Evolutionary conservation across 2,329 filamentous ascomycete genomes (phyloP), one percentile per base, ranked within the genome.

Genomic region (Colletotrichum horii): DNA sequence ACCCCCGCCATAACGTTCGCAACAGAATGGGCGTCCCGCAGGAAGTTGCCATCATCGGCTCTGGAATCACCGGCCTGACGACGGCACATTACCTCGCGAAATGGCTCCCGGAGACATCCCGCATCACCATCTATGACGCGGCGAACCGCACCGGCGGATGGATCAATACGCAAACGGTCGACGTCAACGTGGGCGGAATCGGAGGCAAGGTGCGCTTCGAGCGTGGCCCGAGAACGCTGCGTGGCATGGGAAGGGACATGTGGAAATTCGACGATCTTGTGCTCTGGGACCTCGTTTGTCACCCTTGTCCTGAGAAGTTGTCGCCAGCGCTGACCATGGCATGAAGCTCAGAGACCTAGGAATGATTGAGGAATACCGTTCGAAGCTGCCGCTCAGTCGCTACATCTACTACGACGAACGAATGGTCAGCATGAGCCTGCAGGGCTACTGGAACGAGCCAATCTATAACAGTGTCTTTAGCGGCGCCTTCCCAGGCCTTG

Each of bases 321-420:
- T 22, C 15, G 22, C 32, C 22, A 60, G n/a, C 19, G 56, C 67
- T 70, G 67, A 70, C 36, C n/a, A 32, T 16, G 14, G 7, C 9
- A 22, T 22, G 7, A 43, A 75, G 74, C 16, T 76, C 5, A 58
- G 64, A 74, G 74, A 76, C 14, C 64, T 74, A 32, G 22, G 26
- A n/a, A 74, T 76, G 74, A 24, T 69, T 15, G 34, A 52, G 9
- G 34, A 69, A 5, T 76, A 74, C 24, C 15, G 34, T 4, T 71
- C 71, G 5, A 71, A 66, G n/a, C 38, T 22, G 14, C 74, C 74
- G 11, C 74, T 66, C 36, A 38, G 82, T 16, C 94, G 96, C 77
- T 98, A 93, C 84, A 88, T 98, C 75, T 98, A 97, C 89, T 98
- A 97, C 81, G 95, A 95, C 3, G 94, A 98, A 82, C 94, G 93